A percentile compares a stretch with the other conserved stretches of the same genome.
These are phyloP conservation scores for Hymenoscyphus scutula DNA, from an alignment of 2,329 filamentous ascomycete species.

Conservation along the genomic window DNA sequence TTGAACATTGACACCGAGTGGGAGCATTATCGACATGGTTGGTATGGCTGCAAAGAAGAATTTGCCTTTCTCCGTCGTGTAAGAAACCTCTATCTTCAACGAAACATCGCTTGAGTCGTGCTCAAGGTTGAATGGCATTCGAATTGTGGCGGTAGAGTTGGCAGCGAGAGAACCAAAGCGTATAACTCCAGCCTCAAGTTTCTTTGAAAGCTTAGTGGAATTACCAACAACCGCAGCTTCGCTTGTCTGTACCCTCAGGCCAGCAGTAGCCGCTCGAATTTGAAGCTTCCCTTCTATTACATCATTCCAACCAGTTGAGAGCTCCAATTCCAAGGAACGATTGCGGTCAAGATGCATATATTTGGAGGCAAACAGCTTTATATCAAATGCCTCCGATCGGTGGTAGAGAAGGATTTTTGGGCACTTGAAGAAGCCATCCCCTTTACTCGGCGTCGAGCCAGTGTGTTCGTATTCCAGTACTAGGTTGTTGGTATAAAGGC, in stretches of 20 bases:
- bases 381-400: conserved; percentile 64
- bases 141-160: conserved; percentile 53
- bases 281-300: conserved; percentile 58
- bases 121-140: conserved; percentile 81
- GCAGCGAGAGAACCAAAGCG: conserved; percentile 47
- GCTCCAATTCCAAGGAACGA: conserved; percentile 71
- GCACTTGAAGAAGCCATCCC: conserved; percentile 50
- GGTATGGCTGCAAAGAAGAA: conserved; percentile 63
- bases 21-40: conserved; percentile 69
- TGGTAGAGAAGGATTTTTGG: conserved; percentile 73
- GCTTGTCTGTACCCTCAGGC: conserved; percentile 60
- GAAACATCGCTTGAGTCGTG: conserved; percentile 69
- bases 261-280: conserved; percentile 63
- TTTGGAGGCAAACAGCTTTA: conserved; percentile 63
- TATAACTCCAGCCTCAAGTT: conserved; percentile 54
- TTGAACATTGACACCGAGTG: conserved; percentile 92
- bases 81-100: conserved; percentile 73
- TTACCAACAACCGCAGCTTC: conserved; percentile 53
- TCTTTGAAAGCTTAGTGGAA: conserved; percentile 45
- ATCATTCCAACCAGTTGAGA: conserved; percentile 73
- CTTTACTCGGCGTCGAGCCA: conserved; percentile 27
- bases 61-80: conserved; percentile 63
- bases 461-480: conserved; percentile 64
- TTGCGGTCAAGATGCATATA: conserved; percentile 77
- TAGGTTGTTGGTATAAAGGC: conserved; percentile 62